Base-by-base conservation (phyloP, 2,329 filamentous ascomycete species). In the Coccinonectria pachysandricola region DNA sequence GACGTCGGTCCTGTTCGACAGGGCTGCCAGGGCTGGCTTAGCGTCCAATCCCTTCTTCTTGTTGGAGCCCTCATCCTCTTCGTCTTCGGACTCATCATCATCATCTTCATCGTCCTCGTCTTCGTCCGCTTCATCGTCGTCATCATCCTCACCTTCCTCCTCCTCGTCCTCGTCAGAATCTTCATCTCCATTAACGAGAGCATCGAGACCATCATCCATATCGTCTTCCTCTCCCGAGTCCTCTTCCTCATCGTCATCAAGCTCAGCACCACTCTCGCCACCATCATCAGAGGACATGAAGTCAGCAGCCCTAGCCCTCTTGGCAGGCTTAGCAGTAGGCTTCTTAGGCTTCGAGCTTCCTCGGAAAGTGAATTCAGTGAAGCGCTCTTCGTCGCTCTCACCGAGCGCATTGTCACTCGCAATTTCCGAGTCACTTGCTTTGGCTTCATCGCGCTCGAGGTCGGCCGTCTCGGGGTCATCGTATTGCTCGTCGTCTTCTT, bases 381-480 rank as follows among this genome's bases (percentile, higher is more conserved):
- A 85, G 26, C 69, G 70, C 51, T 92, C 85, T 39, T 84, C 78
- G 43, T 96, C 88, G 39, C 83, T 91, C 28, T 81, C 76, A 3
- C 76, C 82, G 48, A 96, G 77, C 1, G 85, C 88, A 18, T 69
- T 57, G 30, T 78, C 72, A 43, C 72, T 77, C 24, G 70, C 64
- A 31, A 78, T 77, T 38, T 78, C 72, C 15, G 75, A 74, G 21
- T 71, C 68, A 30, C 61, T 59, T n/a, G 60, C 60, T 23, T 50
- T 45, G 3, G 51, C 55, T 4, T 64, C 57, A 27, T 75, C 70
- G 20, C 58, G 56, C 24, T 65, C 63, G 7, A 76, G 52, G 32
- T 77, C 62, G 0, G 62, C 64, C 3, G 55, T 53, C 9, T 75
- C 69, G 0, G 70, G 71, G 38, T 78, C 67, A 39, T 66, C 70